Evolutionary conservation across 768 basidiomycete species (phyloP).

Genomic region (Floccularia luteovirens): DNA sequence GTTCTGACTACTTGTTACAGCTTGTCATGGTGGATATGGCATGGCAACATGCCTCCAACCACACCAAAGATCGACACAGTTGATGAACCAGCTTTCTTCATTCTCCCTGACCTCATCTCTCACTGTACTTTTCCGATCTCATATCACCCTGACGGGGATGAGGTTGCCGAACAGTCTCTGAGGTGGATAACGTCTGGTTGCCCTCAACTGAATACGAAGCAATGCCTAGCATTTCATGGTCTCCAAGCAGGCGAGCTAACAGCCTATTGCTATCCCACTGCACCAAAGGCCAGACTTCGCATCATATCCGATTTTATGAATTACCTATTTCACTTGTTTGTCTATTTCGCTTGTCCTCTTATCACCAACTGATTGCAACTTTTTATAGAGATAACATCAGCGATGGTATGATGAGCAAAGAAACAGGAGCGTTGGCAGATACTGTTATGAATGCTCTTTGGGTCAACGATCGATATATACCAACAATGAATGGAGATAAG

Average conservation of each 20-base stretch:
- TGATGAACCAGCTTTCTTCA: slow-evolving; percentile 27
- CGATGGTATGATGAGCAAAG: slow-evolving; percentile 67
- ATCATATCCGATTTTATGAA: slow-evolving; percentile 66
- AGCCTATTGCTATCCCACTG: slow-evolving; percentile 54
- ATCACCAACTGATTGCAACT: slow-evolving; percentile 1
- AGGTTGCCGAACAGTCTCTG: slow-evolving; percentile 37
- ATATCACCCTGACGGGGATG: slow-evolving; percentile 38
- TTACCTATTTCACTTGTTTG: slow-evolving; percentile 47
- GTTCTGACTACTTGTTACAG: no score
- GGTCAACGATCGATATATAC: slow-evolving; percentile 43
- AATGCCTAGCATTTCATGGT: slow-evolving; percentile 40
- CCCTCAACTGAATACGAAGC: slow-evolving; percentile 34
- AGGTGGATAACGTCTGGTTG: slow-evolving; percentile 42
- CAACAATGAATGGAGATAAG: slow-evolving; percentile 31
- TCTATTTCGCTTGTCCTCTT: slow-evolving; percentile 9
- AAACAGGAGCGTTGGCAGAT: slow-evolving; percentile 49
- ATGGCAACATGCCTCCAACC: no score
- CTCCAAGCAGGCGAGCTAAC: slow-evolving; percentile 63
- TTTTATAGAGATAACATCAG: slow-evolving; percentile 58
- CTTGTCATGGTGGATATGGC: no score
- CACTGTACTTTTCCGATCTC: slow-evolving; percentile 39
- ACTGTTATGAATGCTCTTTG: slow-evolving; percentile 69
- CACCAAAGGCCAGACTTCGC: slow-evolving; percentile 48
- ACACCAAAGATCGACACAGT: neutral
- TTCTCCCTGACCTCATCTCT: slow-evolving; percentile 47